Conservation (phyloP, 768 basidiomycete species). For the Jaapia argillacea region DNA sequence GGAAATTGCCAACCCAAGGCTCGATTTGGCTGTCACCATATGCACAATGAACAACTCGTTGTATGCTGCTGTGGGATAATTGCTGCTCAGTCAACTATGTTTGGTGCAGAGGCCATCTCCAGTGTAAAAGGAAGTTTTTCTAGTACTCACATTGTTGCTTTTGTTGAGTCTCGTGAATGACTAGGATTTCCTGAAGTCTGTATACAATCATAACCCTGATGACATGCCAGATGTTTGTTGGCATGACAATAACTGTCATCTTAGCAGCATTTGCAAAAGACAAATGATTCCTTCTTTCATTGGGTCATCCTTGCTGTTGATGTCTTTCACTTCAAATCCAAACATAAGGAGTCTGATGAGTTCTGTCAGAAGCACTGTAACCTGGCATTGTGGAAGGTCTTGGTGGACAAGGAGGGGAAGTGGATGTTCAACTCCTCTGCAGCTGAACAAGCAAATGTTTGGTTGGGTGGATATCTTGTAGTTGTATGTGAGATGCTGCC, state of each 20-base stretch:
- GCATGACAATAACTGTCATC: slow-evolving; percentile 3
- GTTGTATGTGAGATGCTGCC: slow-evolving; percentile 19
- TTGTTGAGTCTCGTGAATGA: neutral
- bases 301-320: slow-evolving; percentile 9
- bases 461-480: slow-evolving; percentile 21
- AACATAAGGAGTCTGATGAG: slow-evolving; percentile 11
- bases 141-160: neutral
- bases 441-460: slow-evolving; percentile 24
- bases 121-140: slow-evolving; percentile 16
- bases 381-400: slow-evolving; percentile 5
- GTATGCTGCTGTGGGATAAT: slow-evolving; percentile 24
- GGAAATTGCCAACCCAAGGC: slow-evolving; percentile 17
- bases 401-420: slow-evolving; percentile 4
- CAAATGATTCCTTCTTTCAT: slow-evolving; percentile 1
- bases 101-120: slow-evolving; percentile 20
- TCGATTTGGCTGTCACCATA: slow-evolving; percentile 18
- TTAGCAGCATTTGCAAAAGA: too few species aligned
- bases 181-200: slow-evolving; percentile 15
- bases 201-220: slow-evolving; percentile 14
- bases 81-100: slow-evolving; percentile 19
- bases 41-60: slow-evolving; percentile 24
- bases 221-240: slow-evolving; percentile 6
- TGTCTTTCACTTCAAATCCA: slow-evolving; percentile 14
- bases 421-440: slow-evolving; percentile 21
- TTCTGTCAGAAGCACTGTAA: slow-evolving; percentile 13